Evolutionary conservation across 2,329 filamentous ascomycete species (phyloP), one percentile per base, ranked within the genome.

Genomic region (Aspergillus sp.): DNA sequence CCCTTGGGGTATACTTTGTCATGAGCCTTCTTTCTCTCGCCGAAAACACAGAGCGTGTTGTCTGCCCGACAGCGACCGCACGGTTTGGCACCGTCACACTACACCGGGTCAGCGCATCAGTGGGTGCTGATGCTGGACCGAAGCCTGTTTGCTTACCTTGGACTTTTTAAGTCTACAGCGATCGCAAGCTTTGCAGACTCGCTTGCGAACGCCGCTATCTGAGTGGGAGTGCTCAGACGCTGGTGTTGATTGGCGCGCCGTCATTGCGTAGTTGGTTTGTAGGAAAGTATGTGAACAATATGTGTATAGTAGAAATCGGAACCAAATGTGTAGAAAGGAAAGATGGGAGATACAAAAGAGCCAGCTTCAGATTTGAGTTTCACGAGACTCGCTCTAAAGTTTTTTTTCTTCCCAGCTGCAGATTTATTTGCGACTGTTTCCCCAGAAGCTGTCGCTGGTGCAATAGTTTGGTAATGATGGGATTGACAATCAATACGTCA

Each of bases 1-100:
- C 85, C 85, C 75, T 87, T 88, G n/a, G 85, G 85, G 70, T 87
- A 87, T 47, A 86, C 81, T 71, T 87, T 87, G 72, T 88, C 85
- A 65, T 86, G 84, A 6, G 82, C 81, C 77, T 86, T 87, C 71
- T 87, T 88, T 55, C 85, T 77, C 68, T 87, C 84, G 32, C 85
- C 85, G 71, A 86, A 88, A 4, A 86, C 81, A 64, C 85, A 88
- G 59, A 86, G 85, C 41, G 83, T 81, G 69, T 87, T 86, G 71
- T 88, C 85, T 59, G 82, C 79, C 67, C 83, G 83, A 72, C 85
- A 88, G 58, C 85, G 77, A 64, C 80, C 80, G 74, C 85, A 88
- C 17, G 85, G 84, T 64, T 77, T 82, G 38, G 81, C 77, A 62
- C 85, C 85, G 67, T 88, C 85, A 71, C 85, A 88, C 82, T 72